Evolutionary conservation across 176 grass and related monocot genomes (phyloP).

Genomic region (Hordeum marinum): DNA sequence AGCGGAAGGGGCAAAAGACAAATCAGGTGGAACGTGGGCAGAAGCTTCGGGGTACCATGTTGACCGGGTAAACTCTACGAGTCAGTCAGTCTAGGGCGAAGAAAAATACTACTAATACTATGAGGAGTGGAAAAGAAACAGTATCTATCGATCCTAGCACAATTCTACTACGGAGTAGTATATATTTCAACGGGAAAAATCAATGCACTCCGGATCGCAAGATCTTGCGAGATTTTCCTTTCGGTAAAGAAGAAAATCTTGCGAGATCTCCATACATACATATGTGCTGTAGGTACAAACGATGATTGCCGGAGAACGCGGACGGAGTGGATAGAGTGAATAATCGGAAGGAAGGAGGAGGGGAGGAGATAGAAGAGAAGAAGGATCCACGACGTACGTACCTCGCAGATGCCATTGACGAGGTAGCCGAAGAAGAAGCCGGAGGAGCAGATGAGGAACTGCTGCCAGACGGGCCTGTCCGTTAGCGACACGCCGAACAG

Average conservation of each 20-base stretch:
- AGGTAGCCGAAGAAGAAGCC: slow-evolving; percentile 98
- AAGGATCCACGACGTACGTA: background rate
- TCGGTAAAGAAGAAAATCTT: no score
- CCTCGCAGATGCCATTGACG: slow-evolving; percentile 97
- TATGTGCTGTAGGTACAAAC: no score
- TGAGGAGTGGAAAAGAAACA: background rate
- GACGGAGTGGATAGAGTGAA: no score
- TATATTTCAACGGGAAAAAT: no score
- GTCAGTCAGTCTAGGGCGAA: background rate
- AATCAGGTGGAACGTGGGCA: background rate
- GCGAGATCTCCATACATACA: background rate
- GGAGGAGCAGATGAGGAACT: slow-evolving; percentile 82
- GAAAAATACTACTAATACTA: background rate
- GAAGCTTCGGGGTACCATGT: background rate
- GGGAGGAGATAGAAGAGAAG: no score
- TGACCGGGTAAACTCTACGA: background rate
- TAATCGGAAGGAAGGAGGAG: background rate
- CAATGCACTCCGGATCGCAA: no score
- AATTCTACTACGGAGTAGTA: background rate
- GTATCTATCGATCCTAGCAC: background rate
- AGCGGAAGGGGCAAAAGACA: background rate
- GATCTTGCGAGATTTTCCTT: no score
- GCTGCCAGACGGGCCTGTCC: slow-evolving; percentile 73
- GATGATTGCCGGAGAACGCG: background rate
- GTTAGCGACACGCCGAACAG: slow-evolving; percentile 76